These are phyloP conservation scores for Withania somnifera DNA, from an alignment of 305 asterid species.

Conservation along the genomic window DNA sequence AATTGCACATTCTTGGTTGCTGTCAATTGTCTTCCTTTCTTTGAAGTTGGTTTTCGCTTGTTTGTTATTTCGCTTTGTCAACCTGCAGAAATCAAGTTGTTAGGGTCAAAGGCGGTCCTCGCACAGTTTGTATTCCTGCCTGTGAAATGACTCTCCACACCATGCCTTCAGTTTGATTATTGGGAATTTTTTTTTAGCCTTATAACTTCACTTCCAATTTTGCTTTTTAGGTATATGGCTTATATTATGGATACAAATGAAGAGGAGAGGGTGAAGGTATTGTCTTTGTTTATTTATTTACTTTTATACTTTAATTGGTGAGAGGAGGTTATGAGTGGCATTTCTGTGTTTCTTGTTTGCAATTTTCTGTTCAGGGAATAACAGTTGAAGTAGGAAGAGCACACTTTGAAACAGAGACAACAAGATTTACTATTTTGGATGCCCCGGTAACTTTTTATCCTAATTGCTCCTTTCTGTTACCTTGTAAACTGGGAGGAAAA, in stretches of 20 bases:
- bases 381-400: constrained; percentile 99
- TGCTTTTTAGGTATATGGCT: constrained; percentile 79
- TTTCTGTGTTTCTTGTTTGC: background rate
- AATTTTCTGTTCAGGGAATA: constrained; percentile 52
- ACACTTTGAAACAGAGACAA: constrained; percentile 88
- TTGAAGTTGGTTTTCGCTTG: background rate
- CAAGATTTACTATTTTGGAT: constrained; percentile 96
- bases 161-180: background rate
- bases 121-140: background rate
- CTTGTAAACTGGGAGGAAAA: background rate
- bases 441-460: constrained; percentile 56
- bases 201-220: background rate
- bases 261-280: constrained; percentile 93
- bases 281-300: background rate
- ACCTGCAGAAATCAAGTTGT: background rate
- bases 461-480: background rate
- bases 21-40: background rate
- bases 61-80: background rate
- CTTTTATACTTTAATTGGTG: background rate
- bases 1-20: background rate
- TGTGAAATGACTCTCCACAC: background rate
- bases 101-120: background rate
- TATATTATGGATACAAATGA: constrained; percentile 98
- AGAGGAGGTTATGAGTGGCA: background rate
- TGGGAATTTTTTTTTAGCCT: background rate